Conservation (phyloP, 768 basidiomycete species). For the Fomitopsis serialis region DNA sequence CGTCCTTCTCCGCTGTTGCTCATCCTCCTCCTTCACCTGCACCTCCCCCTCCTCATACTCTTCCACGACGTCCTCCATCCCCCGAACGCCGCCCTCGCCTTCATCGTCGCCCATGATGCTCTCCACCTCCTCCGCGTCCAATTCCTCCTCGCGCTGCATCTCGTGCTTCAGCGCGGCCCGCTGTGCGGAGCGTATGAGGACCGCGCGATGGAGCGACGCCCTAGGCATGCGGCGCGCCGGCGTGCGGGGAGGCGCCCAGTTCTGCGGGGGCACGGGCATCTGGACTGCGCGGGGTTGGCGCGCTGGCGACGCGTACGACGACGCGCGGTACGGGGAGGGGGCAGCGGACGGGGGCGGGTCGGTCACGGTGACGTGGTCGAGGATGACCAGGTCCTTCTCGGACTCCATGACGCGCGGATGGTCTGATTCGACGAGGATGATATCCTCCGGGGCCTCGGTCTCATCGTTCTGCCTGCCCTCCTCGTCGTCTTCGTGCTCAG, state of each 20-base stretch:
- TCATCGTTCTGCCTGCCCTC: slow-evolving; percentile 29
- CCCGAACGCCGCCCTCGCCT: slow-evolving; percentile 20
- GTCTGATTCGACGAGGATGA: slow-evolving; percentile 58
- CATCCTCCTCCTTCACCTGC: slow-evolving; percentile 15
- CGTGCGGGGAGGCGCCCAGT: slow-evolving; percentile 13
- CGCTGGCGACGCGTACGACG: neutral
- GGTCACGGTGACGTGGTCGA: slow-evolving; percentile 54
- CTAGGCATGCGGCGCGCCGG: slow-evolving; percentile 26
- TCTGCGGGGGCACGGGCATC: slow-evolving; percentile 6
- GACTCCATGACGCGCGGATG: slow-evolving; percentile 66
- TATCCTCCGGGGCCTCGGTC: slow-evolving; percentile 30
- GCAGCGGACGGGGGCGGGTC: slow-evolving; percentile 11
- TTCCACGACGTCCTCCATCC: slow-evolving; percentile 26
- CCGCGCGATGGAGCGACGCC: slow-evolving; percentile 59
- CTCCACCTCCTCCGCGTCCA: slow-evolving; percentile 49
- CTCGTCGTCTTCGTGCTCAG: slow-evolving; percentile 9
- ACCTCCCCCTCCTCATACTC: slow-evolving; percentile 23
- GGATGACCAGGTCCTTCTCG: slow-evolving; percentile 60
- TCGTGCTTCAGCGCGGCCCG: slow-evolving; percentile 49
- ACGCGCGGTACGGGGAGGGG: slow-evolving; percentile 4
- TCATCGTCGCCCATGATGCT: slow-evolving; percentile 18
- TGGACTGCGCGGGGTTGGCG: neutral
- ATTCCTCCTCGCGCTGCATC: slow-evolving; percentile 45
- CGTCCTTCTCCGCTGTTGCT: slow-evolving; percentile 19
- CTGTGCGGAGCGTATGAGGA: slow-evolving; percentile 67